Conservation (phyloP, 2,329 filamentous ascomycete genomes). For the Sporothrix pseudoabietina region DNA sequence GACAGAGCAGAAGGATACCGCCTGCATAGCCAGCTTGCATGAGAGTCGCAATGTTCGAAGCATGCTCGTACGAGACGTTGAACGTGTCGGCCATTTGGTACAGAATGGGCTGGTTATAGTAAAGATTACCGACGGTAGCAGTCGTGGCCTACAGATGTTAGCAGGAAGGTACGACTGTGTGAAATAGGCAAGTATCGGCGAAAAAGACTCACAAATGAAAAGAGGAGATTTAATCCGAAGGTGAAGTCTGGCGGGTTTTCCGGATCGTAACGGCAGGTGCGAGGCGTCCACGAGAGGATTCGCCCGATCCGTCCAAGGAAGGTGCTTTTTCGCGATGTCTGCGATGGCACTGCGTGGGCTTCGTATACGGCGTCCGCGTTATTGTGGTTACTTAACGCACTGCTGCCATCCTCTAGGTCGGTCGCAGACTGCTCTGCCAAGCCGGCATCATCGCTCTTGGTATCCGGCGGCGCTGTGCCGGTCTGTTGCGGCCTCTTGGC, state of each 20-base stretch:
- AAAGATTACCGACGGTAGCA: constrained; percentile 77
- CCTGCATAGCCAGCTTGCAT: constrained; percentile 78
- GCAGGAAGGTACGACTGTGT: neutral
- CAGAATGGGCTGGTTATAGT: constrained; percentile 76
- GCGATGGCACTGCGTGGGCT: neutral
- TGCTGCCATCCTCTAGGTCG: neutral
- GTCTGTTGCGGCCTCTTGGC: neutral
- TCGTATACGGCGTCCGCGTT: neutral
- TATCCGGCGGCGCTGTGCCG: neutral
- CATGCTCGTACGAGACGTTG: constrained; percentile 66
- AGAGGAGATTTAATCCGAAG: constrained; percentile 68
- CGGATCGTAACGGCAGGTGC: constrained; percentile 68
- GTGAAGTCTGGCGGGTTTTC: constrained; percentile 68
- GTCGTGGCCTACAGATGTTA: constrained; percentile 49
- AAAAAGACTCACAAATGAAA: constrained; percentile 56
- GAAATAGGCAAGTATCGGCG: neutral
- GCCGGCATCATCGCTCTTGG: neutral
- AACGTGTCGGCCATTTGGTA: constrained; percentile 75
- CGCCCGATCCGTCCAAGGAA: neutral
- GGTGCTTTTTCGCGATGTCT: neutral
- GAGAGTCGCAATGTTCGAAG: constrained; percentile 69
- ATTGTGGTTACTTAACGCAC: neutral
- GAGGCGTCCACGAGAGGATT: constrained; percentile 46
- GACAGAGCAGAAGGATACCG: constrained; percentile 73
- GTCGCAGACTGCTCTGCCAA: constrained; percentile 1